These are phyloP conservation scores for Talaromyces sp. DNA, from an alignment of 2,329 filamentous ascomycete species.

Conservation along the genomic window DNA sequence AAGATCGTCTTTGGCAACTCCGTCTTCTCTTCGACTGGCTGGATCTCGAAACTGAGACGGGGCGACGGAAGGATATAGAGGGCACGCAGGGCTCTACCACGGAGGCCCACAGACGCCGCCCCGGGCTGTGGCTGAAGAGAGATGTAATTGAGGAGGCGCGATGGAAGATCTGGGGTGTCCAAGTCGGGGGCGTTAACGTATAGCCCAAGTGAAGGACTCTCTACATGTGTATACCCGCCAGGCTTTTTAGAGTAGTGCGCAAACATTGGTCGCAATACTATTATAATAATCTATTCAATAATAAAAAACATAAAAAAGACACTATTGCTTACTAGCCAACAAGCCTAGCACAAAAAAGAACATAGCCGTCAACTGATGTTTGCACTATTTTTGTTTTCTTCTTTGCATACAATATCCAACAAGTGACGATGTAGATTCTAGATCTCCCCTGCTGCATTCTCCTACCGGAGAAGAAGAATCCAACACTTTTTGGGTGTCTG, in stretches of 20 bases:
- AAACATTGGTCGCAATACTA: neutral
- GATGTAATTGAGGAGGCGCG: slow-evolving; percentile 36
- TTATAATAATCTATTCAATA: neutral
- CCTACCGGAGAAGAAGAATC: no score
- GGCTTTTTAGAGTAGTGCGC: neutral
- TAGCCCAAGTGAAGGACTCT: neutral
- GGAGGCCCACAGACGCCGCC: slow-evolving; percentile 26
- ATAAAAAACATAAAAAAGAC: no score
- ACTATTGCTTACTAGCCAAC: no score
- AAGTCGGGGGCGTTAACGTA: slow-evolving; percentile 18
- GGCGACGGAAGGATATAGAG: slow-evolving; percentile 13
- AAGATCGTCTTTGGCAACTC: slow-evolving; percentile 58
- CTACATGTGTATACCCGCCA: neutral
- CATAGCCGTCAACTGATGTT: no score
- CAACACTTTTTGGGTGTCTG: no score
- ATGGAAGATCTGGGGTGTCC: slow-evolving; percentile 40
- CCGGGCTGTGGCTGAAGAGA: slow-evolving; percentile 33
- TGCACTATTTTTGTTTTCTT: no score
- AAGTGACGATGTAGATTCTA: no score
- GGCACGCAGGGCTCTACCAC: slow-evolving; percentile 3
- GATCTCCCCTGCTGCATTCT: no score
- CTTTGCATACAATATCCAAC: no score
- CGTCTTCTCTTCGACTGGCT: slow-evolving; percentile 62
- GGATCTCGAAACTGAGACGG: slow-evolving; percentile 34
- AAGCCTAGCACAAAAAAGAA: no score